Conservation (phyloP, 805 yeast genomes). For the Candida ortonii region DNA sequence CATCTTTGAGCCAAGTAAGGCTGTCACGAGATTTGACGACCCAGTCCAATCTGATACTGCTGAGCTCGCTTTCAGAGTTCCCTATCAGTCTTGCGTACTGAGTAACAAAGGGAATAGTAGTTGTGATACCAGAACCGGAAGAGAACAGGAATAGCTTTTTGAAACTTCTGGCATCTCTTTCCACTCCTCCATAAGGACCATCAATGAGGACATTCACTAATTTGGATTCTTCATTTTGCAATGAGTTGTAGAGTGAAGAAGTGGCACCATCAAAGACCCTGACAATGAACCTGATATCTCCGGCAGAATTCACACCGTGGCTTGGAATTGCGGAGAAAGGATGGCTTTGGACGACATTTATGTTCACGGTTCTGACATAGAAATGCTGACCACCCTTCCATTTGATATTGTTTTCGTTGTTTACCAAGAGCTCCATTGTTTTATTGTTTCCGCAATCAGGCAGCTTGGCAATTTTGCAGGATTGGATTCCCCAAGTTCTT, state of each 20-base stretch:
- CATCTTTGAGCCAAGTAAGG: constrained; percentile 40
- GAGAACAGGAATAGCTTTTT: constrained; percentile 41
- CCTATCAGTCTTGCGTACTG: constrained; percentile 26
- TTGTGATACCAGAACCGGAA: constrained; percentile 54
- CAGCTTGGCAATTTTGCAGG: constrained; percentile 25
- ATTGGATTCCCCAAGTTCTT: constrained; percentile 32
- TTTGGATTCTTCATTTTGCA: constrained; percentile 28
- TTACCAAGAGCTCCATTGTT: constrained; percentile 36
- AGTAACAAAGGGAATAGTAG: constrained; percentile 41
- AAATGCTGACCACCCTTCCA: constrained; percentile 60
- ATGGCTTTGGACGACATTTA: constrained; percentile 48
- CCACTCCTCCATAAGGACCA: constrained; percentile 58
- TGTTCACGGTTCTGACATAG: constrained; percentile 44
- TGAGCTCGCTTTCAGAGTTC: constrained; percentile 18
- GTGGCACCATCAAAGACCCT: constrained; percentile 50
- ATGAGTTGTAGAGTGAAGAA: constrained; percentile 27
- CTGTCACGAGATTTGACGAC: constrained; percentile 34
- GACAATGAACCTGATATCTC: constrained; percentile 42
- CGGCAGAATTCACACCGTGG: constrained; percentile 17
- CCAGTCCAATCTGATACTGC: constrained; percentile 44
- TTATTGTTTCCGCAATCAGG: constrained; percentile 31
- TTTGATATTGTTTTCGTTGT: constrained; percentile 32
- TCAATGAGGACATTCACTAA: constrained; percentile 40
- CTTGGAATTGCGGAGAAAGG: constrained; percentile 51
- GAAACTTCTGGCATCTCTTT: constrained; percentile 44